Evolutionary conservation across 148 eudicot species (phyloP), one percentile per base, ranked within the genome.

Genomic region (Chenopodium suecicum): DNA sequence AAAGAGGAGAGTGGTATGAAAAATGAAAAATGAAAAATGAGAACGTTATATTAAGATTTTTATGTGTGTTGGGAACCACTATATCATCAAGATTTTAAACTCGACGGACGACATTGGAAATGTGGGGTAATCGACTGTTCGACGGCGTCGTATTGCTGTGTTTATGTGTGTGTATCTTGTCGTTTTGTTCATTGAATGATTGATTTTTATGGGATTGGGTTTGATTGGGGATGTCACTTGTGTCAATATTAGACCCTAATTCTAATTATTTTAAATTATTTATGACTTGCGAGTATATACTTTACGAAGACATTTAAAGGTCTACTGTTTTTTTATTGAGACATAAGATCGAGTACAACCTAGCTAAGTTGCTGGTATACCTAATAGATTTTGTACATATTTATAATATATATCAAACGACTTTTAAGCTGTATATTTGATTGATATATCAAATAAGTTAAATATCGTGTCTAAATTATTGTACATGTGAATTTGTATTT

Each of bases 91-190:
- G 68, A 75, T 23, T 37, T 37, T 37, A 37, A 37, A 50, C 54
- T 11, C 54, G 0, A 50, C 37, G 67, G 23, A 50, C 37, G 67
- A 23, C 54, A 82, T 22, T 70, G 70, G 60, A 41, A 60, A 54
- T 5, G 78, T 63, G 76, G 37, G 64, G 67, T 70, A 52, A 14
- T n/a, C 29, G 66, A 79, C 81, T 50, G 34, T 13, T 0, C 4
- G 7, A 79, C 82, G 82, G n/a, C 78, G 82, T 79, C 82, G 79
- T 79, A 65, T 41, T 7, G 32, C 44, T 37, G 44, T 37, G 44
- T 37, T 37, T 37, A 37, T 37, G 44, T 9, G 29, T 25, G 27
- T 10, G 9, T 66, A 25, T 31, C 22, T 32, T 68, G 71, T 68
- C 71, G 71, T 68, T 68, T 68, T 12, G 70, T 11, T n/a, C 63